Evolutionary conservation across 2,329 filamentous ascomycete genomes (phyloP).

Genomic region (Fonsecaea monophora): DNA sequence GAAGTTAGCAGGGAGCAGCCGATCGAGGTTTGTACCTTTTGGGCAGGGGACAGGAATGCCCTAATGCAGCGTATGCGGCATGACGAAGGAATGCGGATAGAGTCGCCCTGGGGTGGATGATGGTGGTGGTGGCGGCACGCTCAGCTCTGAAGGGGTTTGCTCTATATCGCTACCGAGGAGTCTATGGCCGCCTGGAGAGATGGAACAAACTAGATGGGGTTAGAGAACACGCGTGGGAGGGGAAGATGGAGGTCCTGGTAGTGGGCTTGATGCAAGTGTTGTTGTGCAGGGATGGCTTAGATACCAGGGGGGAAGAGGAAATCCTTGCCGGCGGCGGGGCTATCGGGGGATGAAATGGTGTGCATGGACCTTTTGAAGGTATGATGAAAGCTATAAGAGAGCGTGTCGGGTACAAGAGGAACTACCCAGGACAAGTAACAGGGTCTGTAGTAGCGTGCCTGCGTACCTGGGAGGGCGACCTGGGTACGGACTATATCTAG

Average conservation of each 20-base stretch:
- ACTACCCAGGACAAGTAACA: too few species aligned
- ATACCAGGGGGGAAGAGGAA: background rate
- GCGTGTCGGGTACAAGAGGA: too few species aligned
- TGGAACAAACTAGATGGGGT: background rate
- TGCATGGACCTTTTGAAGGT: too few species aligned
- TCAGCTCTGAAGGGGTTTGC: background rate
- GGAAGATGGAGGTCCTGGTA: background rate
- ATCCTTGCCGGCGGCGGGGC: background rate
- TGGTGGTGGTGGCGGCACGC: background rate
- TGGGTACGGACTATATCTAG: background rate
- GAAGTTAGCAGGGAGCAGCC: background rate
- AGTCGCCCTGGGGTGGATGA: background rate
- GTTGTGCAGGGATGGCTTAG: background rate
- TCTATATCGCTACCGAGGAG: background rate
- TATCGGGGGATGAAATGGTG: background rate
- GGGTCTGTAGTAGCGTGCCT: too few species aligned
- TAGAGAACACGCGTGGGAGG: background rate
- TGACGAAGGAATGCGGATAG: background rate
- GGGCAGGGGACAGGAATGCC: background rate
- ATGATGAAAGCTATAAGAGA: too few species aligned
- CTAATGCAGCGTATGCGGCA: slow-evolving; percentile 1
- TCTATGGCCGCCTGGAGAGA: background rate
- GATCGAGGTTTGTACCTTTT: background rate
- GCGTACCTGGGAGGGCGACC: background rate
- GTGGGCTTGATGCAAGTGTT: background rate